Base-by-base conservation (phyloP, 2,329 filamentous ascomycete genomes). In the Penicillium occitanis region DNA sequence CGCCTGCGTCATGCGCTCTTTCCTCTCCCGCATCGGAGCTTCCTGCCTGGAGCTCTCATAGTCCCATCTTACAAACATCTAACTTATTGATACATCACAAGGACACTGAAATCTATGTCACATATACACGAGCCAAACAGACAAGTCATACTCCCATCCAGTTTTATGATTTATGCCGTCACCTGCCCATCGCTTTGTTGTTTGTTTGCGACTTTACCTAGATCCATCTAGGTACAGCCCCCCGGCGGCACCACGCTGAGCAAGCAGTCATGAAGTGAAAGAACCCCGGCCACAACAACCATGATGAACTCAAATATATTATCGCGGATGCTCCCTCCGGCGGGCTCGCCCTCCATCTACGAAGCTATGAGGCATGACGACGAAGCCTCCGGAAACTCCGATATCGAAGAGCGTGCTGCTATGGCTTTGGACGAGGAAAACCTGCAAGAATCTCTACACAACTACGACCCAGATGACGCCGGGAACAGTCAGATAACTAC, bases 391-490 rank as follows among this genome's bases (percentile, higher is more conserved):
- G 82, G 80, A 68, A 74, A 69, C 66, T 83, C 78, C 22, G 82
- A 81, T 73, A 68, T 78, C 60, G 80, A 82, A 70, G 79, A 80
- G 66, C 78, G 76, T 65, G 81, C 78, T 53, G 83, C 79, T 17
- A 77, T 85, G 75, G 79, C 80, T 57, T 75, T 82, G 61, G 83
- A 83, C 67, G 82, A 84, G 69, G 82, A 82, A 74, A 84, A 81
- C 69, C 73, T 82, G 14, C 79, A 77, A 53, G 81, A 81, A 53
- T 79, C 78, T 46, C 87, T 85, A 70, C 83, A 84, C 69, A 84
- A 86, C 60, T 81, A 85, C 53, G 84, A 87, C 71, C 80, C 88
- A 30, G 84, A 87, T 66, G 81, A 85, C 60, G 79, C 86, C 59
- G 77, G 78, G 17, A 78, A 79, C 28, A 85, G 82, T 69, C 81